These are phyloP conservation scores for Suhomyces kilbournensis DNA, from an alignment of 805 yeast species.

Conservation along the genomic window DNA sequence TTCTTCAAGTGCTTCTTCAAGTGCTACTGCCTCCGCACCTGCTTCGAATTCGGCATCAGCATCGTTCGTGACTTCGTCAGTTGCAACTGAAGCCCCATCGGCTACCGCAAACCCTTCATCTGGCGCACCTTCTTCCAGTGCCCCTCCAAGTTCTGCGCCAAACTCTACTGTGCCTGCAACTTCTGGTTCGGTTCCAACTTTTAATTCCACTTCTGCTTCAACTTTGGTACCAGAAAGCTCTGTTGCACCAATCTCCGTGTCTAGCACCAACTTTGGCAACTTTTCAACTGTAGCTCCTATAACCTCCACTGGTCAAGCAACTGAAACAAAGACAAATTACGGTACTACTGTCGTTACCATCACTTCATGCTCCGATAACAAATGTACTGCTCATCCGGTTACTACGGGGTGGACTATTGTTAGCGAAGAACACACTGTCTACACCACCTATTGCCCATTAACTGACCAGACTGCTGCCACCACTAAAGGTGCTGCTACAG, in stretches of 20 bases:
- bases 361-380: conserved; percentile 33
- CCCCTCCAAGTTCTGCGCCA: conserved; percentile 3
- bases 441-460: conserved; percentile 37
- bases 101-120: conserved; percentile 3
- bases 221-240: neutral
- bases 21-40: neutral
- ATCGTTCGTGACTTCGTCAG: conserved; percentile 12
- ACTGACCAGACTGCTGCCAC: conserved; percentile 4
- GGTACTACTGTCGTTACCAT: conserved; percentile 30
- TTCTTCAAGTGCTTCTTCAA: neutral
- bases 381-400: conserved; percentile 20
- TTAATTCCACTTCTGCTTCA: conserved; percentile 1
- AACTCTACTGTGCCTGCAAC: conserved; percentile 6
- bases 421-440: conserved; percentile 26
- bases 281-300: neutral
- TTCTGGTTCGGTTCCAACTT: conserved; percentile 2
- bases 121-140: conserved; percentile 7
- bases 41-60: conserved; percentile 3
- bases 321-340: conserved; percentile 18
- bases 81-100: conserved; percentile 5
- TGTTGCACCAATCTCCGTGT: neutral
- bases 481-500: neutral
- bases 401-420: conserved; percentile 39
- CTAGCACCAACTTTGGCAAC: neutral
- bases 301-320: conserved; percentile 14